A percentile compares a stretch with the other conserved stretches of the same genome.
Evolutionary conservation across 75 land plant species (phyloP).

Genomic region (Ceratopteris richardii): DNA sequence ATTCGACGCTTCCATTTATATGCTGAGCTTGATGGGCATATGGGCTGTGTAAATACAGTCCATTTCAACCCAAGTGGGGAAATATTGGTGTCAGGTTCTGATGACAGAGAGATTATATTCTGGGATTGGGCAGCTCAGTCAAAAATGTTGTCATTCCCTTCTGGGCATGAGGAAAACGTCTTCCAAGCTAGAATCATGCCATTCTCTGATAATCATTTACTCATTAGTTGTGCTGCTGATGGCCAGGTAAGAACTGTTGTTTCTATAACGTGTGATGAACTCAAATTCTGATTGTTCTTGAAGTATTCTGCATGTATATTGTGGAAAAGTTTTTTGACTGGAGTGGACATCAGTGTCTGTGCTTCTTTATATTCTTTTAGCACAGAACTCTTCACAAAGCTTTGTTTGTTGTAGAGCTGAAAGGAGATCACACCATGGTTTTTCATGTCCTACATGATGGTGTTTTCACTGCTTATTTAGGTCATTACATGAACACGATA

Average conservation of each 20-base stretch:
- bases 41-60: conserved; percentile 79
- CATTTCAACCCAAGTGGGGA: conserved; percentile 65
- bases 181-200: conserved; percentile 82
- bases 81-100: conserved; percentile 73
- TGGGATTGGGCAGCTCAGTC: conserved; percentile 61
- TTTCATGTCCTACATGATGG: too few relatives aligned
- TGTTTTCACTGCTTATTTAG: too few relatives aligned
- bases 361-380: too few relatives aligned
- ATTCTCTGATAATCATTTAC: conserved; percentile 51
- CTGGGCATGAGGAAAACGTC: conserved; percentile 68
- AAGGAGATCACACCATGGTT: too few relatives aligned
- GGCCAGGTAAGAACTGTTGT: conserved; percentile 51
- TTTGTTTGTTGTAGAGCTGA: too few relatives aligned
- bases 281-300: too few relatives aligned
- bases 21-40: conserved; percentile 46
- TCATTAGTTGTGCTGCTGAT: conserved; percentile 77
- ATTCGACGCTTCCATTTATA: conserved; percentile 34
- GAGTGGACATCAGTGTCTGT: too few relatives aligned
- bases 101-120: conserved; percentile 56
- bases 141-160: conserved; percentile 33
- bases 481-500: too few relatives aligned
- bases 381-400: too few relatives aligned
- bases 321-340: too few relatives aligned
- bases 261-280: too few relatives aligned
- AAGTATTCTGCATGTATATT: too few relatives aligned